Evolutionary conservation across 2,329 filamentous ascomycete species (phyloP).

Genomic region (Endothia cerciana): DNA sequence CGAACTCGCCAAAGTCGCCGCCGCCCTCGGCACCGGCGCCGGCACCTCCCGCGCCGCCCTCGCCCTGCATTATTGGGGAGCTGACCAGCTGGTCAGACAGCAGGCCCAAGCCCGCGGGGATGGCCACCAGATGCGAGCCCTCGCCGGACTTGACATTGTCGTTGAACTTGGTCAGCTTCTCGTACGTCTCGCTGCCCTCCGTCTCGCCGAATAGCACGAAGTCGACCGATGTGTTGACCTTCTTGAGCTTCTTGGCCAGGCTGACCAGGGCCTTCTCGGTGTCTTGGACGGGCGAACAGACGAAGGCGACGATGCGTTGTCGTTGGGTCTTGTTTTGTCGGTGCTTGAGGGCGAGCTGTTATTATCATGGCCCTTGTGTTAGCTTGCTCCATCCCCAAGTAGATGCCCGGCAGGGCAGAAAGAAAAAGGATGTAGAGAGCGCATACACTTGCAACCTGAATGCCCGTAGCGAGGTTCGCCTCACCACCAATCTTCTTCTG

Average conservation of each 20-base stretch:
- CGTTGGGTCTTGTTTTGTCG: constrained; percentile 96
- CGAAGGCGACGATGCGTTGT: constrained; percentile 95
- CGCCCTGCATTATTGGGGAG: constrained; percentile 87
- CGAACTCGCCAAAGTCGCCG: constrained; percentile 76
- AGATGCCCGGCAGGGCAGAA: not conserved
- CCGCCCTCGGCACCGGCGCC: constrained; percentile 59
- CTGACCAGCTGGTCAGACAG: constrained; percentile 90
- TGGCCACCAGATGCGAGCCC: constrained; percentile 86
- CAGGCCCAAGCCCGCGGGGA: constrained; percentile 88
- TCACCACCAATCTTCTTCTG: constrained; percentile 88
- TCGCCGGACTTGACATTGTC: constrained; percentile 90
- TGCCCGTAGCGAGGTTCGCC: constrained; percentile 86
- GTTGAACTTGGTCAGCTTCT: constrained; percentile 93
- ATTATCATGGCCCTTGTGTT: not conserved
- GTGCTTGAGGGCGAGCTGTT: constrained; percentile 91
- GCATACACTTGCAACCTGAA: constrained; percentile 91
- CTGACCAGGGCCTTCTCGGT: constrained; percentile 86
- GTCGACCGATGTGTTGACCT: constrained; percentile 91
- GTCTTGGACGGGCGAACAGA: constrained; percentile 89
- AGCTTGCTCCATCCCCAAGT: constrained; percentile 31
- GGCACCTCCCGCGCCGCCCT: constrained; percentile 69
- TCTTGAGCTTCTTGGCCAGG: constrained; percentile 98
- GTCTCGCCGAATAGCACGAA: constrained; percentile 95
- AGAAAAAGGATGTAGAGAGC: not conserved
- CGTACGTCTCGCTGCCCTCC: constrained; percentile 83